A percentile compares a stretch with the other conserved stretches of the same genome.
These are phyloP conservation scores for Trifolium pratense DNA, from an alignment of 306 rosid species.

Conservation along the genomic window DNA sequence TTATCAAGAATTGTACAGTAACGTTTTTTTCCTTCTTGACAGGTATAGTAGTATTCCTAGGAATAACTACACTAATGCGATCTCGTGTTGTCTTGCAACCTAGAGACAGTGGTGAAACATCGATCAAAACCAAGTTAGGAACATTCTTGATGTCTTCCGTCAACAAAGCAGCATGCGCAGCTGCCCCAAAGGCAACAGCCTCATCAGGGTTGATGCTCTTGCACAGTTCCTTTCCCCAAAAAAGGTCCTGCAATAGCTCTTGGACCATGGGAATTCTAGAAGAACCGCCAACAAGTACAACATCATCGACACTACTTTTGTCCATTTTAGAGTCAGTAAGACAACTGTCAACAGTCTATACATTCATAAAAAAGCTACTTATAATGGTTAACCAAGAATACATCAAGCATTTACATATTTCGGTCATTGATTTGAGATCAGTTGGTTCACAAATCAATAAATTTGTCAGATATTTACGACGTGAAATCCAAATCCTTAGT, in stretches of 20 bases:
- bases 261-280: slow-evolving; percentile 64
- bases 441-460: too few relatives aligned
- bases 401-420: too few relatives aligned
- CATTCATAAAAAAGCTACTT: too few relatives aligned
- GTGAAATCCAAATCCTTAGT: too few relatives aligned
- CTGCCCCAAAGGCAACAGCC: neutral
- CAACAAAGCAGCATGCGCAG: neutral
- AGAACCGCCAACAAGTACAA: slow-evolving; percentile 28
- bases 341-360: too few relatives aligned
- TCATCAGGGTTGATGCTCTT: slow-evolving; percentile 14
- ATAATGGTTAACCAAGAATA: too few relatives aligned
- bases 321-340: too few relatives aligned
- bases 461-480: too few relatives aligned
- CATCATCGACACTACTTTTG: too few relatives aligned
- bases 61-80: neutral
- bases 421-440: too few relatives aligned
- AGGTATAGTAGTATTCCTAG: neutral
- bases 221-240: slow-evolving; percentile 32
- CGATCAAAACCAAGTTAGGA: neutral
- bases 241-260: slow-evolving; percentile 52
- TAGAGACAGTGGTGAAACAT: neutral
- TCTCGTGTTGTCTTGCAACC: neutral
- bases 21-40: neutral
- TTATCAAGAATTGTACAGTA: fast-evolving
- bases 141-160: neutral